These are phyloP conservation scores for Annulohypoxylon moriforme DNA, from an alignment of 495 filamentous ascomycete genomes.

Conservation along the genomic window DNA sequence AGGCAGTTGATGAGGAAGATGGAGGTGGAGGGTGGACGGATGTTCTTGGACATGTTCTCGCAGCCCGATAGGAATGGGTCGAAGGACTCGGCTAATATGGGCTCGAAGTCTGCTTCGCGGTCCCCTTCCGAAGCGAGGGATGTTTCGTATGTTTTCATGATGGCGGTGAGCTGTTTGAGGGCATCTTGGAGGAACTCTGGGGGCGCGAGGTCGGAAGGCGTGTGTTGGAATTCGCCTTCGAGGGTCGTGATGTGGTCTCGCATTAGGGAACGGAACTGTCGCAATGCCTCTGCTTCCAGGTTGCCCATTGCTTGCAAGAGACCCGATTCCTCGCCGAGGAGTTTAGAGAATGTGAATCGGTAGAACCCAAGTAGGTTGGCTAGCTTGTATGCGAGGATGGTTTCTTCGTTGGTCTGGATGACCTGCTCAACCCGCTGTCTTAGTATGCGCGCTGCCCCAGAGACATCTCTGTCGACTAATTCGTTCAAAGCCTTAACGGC, in stretches of 20 bases:
- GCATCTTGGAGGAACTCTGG: conserved; percentile 88
- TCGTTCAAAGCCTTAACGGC: conserved; percentile 85
- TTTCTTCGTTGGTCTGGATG: conserved; percentile 90
- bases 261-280: conserved; percentile 83
- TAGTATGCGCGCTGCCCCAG: conserved; percentile 78
- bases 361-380: conserved; percentile 92
- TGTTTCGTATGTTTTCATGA: conserved; percentile 85
- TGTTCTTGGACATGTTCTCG: conserved; percentile 71
- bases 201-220: conserved; percentile 75
- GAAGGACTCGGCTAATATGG: conserved; percentile 83
- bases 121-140: conserved; percentile 70
- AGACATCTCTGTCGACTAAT: conserved; percentile 86
- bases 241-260: conserved; percentile 79
- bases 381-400: conserved; percentile 87
- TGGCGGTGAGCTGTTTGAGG: conserved; percentile 75
- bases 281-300: conserved; percentile 80
- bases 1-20: conserved; percentile 90
- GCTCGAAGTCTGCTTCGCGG: conserved; percentile 75
- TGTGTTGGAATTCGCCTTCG: conserved; percentile 73
- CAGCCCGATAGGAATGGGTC: conserved; percentile 86
- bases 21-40: conserved; percentile 66
- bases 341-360: conserved; percentile 79
- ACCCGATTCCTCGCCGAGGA: conserved; percentile 76
- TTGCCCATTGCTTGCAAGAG: conserved; percentile 73
- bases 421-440: conserved; percentile 89